These are phyloP conservation scores for Backusella mclennaniae DNA, from an alignment of 192 early-diverging fungal genomes.

Conservation along the genomic window DNA sequence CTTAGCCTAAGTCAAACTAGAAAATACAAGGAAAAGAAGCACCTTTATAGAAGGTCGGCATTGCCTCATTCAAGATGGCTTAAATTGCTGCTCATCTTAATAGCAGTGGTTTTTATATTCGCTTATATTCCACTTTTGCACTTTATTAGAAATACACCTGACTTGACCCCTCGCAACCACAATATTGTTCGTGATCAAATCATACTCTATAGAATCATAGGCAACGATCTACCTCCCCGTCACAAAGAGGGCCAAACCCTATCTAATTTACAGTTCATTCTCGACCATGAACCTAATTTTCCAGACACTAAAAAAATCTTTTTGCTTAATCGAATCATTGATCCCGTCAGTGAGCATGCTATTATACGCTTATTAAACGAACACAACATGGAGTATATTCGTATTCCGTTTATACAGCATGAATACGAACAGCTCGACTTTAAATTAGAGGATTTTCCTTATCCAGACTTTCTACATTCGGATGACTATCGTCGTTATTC, in stretches of 20 bases:
- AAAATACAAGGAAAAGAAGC: conserved; percentile 19
- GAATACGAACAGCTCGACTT: conserved; percentile 57
- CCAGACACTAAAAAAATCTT: conserved; percentile 54
- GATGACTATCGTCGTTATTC: conserved; percentile 56
- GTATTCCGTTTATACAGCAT: conserved; percentile 49
- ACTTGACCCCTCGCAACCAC: neutral
- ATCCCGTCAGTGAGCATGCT: conserved; percentile 47
- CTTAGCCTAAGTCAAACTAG: conserved; percentile 1
- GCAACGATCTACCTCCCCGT: conserved; percentile 62
- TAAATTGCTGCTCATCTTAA: conserved; percentile 5
- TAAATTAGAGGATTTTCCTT: conserved; percentile 57
- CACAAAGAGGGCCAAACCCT: conserved; percentile 59
- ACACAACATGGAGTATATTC: conserved; percentile 53
- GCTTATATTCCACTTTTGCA: conserved; percentile 9
- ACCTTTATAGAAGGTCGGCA: neutral
- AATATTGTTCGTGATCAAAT: conserved; percentile 34
- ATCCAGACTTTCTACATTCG: conserved; percentile 59
- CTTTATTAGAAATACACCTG: conserved; percentile 5
- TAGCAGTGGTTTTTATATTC: conserved; percentile 6
- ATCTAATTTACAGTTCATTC: conserved; percentile 58
- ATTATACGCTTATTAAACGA: conserved; percentile 52
- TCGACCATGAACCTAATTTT: conserved; percentile 57
- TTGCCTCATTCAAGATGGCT: conserved; percentile 10
- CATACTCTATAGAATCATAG: conserved; percentile 54
- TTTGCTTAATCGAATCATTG: conserved; percentile 59